Evolutionary conservation across 108 stramenopile species (phyloP).

Genomic region (Fragilaria radians): DNA sequence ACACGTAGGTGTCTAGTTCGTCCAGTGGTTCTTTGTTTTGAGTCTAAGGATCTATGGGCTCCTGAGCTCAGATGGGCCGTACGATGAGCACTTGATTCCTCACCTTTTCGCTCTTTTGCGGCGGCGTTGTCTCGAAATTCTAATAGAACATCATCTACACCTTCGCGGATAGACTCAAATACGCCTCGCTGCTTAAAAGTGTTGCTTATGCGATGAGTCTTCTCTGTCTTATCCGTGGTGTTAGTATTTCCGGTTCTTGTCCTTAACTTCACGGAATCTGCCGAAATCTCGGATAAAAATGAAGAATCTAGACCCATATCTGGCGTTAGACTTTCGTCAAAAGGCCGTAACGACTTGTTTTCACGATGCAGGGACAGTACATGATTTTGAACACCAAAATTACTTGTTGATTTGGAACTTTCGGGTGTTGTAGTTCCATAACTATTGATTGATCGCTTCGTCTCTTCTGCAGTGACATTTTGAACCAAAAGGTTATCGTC

Average conservation of each 20-base stretch:
- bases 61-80: not conserved
- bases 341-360: slow-evolving; percentile 20
- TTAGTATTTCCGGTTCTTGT: slow-evolving; percentile 15
- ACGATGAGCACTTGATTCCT: not conserved
- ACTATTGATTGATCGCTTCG: slow-evolving; percentile 3
- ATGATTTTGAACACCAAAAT: too few species aligned
- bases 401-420: too few species aligned
- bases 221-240: slow-evolving; percentile 21
- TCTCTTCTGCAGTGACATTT: slow-evolving; percentile 21
- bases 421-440: slow-evolving; percentile 18
- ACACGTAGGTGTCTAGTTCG: slow-evolving; percentile 39
- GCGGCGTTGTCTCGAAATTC: not conserved
- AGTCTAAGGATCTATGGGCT: not conserved
- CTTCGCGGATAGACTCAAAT: not conserved
- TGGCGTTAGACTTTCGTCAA: slow-evolving; percentile 23
- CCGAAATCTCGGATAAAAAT: not conserved
- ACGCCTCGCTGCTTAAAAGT: slow-evolving; percentile 1
- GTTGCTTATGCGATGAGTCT: slow-evolving; percentile 31
- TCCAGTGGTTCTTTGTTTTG: not conserved
- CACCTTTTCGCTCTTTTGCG: not conserved
- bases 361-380: slow-evolving; percentile 17
- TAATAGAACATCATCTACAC: not conserved
- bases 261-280: not conserved
- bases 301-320: not conserved
- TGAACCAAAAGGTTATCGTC: slow-evolving; percentile 10